phyloP scores from a whole-genome alignment of 2,329 filamentous ascomycete genomes.

The Escovopsis sp. region DNA sequence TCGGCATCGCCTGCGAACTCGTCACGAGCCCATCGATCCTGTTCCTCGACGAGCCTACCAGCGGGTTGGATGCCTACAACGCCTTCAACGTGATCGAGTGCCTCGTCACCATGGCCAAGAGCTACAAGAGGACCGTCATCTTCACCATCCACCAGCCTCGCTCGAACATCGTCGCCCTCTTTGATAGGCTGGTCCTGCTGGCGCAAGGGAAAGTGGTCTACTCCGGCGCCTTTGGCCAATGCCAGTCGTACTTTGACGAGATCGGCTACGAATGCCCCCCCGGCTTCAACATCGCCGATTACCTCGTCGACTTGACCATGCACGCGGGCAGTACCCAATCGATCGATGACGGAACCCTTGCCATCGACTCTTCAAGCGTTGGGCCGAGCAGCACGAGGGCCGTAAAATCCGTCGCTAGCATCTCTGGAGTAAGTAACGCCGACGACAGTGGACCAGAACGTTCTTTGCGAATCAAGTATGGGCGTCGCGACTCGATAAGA shows the following conservation, averaged over 20 bases:
- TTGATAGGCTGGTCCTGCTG: conserved; percentile 83
- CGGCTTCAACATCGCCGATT: conserved; percentile 98
- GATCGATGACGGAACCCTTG: conserved; percentile 36
- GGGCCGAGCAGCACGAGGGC: conserved; percentile 77
- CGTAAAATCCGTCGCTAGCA: conserved; percentile 79
- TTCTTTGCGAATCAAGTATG: conserved; percentile 50
- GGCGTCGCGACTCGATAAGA: conserved; percentile 67
- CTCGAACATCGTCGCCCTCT: conserved; percentile 95
- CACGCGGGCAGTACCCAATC: conserved; percentile 57
- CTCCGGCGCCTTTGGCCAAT: conserved; percentile 77
- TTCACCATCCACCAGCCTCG: conserved; percentile 97
- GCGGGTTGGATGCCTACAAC: conserved; percentile 89
- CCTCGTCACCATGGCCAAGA: conserved; percentile 85
- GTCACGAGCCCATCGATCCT: conserved; percentile 95
- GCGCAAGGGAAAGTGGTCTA: conserved; percentile 85
- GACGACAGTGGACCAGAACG: conserved; percentile 50
- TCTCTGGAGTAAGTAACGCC: conserved; percentile 60
- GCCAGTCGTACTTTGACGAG: conserved; percentile 82
- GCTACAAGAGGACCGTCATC: conserved; percentile 90
- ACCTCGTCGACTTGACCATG: conserved; percentile 95
- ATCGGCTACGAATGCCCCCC: conserved; percentile 88
- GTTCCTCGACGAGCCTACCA: conserved; percentile 94
- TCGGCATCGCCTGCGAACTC: conserved; percentile 93
- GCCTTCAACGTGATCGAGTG: conserved; percentile 98
- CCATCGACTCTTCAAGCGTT: conserved; percentile 47